phyloP scores from a whole-genome alignment of 768 basidiomycete species.

The Boletus rex-veris region DNA sequence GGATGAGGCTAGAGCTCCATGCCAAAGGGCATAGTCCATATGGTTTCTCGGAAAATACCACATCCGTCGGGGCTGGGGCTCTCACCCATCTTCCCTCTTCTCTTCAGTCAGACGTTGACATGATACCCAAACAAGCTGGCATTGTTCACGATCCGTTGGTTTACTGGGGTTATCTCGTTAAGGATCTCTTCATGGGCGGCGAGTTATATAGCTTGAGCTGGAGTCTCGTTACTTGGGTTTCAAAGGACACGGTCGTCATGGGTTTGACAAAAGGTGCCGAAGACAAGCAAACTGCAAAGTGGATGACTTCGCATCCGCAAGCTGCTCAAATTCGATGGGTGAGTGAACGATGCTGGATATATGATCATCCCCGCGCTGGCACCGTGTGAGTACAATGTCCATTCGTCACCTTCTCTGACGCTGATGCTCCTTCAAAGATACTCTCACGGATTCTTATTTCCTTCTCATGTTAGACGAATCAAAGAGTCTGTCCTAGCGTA shows the following conservation, averaged over 20 bases:
- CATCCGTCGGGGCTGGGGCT: slow-evolving; percentile 2
- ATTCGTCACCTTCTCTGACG: slow-evolving; percentile 1
- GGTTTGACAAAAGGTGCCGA: slow-evolving; percentile 75
- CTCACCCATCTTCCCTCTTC: background rate
- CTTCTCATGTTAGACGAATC: slow-evolving; percentile 76
- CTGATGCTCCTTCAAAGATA: slow-evolving; percentile 51
- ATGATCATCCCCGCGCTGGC: slow-evolving; percentile 92
- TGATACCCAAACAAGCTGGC: slow-evolving; percentile 7
- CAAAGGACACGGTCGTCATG: slow-evolving; percentile 68
- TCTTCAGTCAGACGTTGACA: background rate
- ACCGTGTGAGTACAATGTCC: slow-evolving; percentile 66
- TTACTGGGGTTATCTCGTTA: slow-evolving; percentile 89
- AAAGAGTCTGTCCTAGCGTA: slow-evolving; percentile 52
- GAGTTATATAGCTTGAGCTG: slow-evolving; percentile 90
- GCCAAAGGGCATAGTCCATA: slow-evolving; percentile 32
- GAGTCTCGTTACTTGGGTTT: slow-evolving; percentile 83
- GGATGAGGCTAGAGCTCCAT: slow-evolving; percentile 75
- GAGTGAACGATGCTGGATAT: slow-evolving; percentile 94
- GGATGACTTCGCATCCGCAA: slow-evolving; percentile 86
- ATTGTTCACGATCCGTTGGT: slow-evolving; percentile 60
- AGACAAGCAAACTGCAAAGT: slow-evolving; percentile 90
- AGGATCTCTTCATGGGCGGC: slow-evolving; percentile 92
- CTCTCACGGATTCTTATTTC: slow-evolving; percentile 93
- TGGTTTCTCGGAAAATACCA: slow-evolving; percentile 9
- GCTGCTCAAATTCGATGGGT: slow-evolving; percentile 81